Evolutionary conservation across 2,329 filamentous ascomycete genomes (phyloP).

Genomic region (Aspergillus novoparasiticus): DNA sequence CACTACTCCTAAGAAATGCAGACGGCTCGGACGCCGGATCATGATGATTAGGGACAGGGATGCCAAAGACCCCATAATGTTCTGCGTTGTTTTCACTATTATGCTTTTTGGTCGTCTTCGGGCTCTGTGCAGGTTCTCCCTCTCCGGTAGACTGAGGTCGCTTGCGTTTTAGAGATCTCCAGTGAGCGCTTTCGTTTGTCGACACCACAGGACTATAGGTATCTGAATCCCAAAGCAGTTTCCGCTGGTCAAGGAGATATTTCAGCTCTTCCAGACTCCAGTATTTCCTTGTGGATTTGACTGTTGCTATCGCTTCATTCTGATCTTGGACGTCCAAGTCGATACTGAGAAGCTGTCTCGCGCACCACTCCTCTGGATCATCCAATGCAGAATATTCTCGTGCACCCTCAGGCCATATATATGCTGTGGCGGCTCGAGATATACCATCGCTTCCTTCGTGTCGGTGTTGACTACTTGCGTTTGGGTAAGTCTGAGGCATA

Average conservation of each 20-base stretch:
- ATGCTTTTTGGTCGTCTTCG: background rate
- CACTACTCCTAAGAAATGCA: background rate
- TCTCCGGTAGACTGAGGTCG: background rate
- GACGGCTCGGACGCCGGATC: background rate
- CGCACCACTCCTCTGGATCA: background rate
- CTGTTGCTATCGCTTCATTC: background rate
- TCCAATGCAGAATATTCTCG: background rate
- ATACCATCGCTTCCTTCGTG: background rate
- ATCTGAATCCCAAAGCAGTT: conserved; percentile 13
- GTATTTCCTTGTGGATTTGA: conserved; percentile 11
- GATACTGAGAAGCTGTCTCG: conserved; percentile 15
- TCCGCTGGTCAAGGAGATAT: conserved; percentile 20
- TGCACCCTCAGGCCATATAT: conserved; percentile 7
- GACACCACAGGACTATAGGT: background rate
- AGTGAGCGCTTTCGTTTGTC: conserved; percentile 1
- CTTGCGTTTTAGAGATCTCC: conserved; percentile 9
- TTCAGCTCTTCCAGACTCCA: conserved; percentile 30
- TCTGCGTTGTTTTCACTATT: no score
- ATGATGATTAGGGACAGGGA: background rate
- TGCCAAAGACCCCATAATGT: background rate
- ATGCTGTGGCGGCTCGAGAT: background rate
- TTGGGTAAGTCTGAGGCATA: no score
- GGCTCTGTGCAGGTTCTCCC: background rate
- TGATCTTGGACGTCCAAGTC: conserved; percentile 12
- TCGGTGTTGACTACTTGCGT: background rate